Conservation (phyloP, 441 rosid species). For the Brassica balearica region DNA sequence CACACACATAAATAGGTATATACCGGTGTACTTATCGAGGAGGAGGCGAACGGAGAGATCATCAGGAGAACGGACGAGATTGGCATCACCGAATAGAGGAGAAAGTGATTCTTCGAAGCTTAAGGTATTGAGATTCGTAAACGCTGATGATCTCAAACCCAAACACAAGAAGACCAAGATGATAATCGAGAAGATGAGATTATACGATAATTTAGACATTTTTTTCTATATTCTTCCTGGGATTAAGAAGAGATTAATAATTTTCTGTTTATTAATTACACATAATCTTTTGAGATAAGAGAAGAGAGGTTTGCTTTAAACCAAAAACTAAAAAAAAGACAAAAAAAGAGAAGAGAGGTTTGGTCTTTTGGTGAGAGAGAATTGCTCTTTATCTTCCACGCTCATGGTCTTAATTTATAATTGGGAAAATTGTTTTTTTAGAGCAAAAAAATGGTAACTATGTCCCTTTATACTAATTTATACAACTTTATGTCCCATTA, state of each 20-base stretch:
- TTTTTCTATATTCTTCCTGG: background rate
- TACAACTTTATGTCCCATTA: too few species aligned
- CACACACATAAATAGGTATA: background rate
- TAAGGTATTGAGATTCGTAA: slow-evolving; percentile 56
- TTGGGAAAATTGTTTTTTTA: background rate
- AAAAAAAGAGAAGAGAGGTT: background rate
- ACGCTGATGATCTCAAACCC: slow-evolving; percentile 44
- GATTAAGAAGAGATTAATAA: background rate
- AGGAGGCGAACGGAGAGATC: slow-evolving; percentile 79
- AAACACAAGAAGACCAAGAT: slow-evolving; percentile 16
- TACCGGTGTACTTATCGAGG: slow-evolving; percentile 85
- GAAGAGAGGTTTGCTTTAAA: slow-evolving; percentile 9
- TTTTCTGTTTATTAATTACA: slow-evolving; percentile 1
- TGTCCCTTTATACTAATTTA: too few species aligned
- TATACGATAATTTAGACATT: slow-evolving; percentile 21
- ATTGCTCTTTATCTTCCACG: slow-evolving; percentile 30
- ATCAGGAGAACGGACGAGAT: slow-evolving; percentile 76
- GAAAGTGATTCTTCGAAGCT: slow-evolving; percentile 78
- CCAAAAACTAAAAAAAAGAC: background rate
- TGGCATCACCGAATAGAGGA: slow-evolving; percentile 85
- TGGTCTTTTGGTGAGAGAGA: slow-evolving; percentile 10
- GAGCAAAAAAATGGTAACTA: too few species aligned
- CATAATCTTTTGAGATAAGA: slow-evolving; percentile 4
- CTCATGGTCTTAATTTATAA: slow-evolving; percentile 16
- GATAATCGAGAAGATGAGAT: slow-evolving; percentile 8